phyloP scores from a whole-genome alignment of 768 basidiomycete genomes.

The Mycena haematopus region DNA sequence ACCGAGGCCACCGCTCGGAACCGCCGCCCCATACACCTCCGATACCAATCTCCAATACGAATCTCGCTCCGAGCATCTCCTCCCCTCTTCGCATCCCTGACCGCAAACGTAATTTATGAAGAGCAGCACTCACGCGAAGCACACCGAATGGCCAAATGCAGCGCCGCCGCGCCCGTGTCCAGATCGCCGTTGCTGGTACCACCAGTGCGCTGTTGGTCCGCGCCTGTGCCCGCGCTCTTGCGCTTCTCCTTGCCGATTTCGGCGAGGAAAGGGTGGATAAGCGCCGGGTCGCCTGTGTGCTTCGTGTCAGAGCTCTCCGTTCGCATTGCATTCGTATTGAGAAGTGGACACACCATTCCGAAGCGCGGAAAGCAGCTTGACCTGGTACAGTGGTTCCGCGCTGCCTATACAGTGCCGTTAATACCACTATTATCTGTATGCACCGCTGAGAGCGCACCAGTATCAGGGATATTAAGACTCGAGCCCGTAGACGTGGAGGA shows the following conservation, averaged over 20 bases:
- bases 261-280: slow-evolving; percentile 82
- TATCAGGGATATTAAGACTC: slow-evolving; percentile 14
- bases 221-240: slow-evolving; percentile 45
- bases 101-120: neutral
- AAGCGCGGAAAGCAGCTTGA: slow-evolving; percentile 68
- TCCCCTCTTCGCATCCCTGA: neutral
- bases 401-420: neutral
- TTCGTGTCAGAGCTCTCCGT: too few species aligned
- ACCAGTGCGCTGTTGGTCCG: neutral
- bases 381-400: slow-evolving; percentile 62
- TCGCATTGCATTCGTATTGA: too few species aligned
- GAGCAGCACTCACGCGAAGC: slow-evolving; percentile 62
- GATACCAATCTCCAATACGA: too few species aligned
- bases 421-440: neutral
- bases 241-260: slow-evolving; percentile 75
- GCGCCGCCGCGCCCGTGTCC: slow-evolving; percentile 74
- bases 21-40: too few species aligned
- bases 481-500: slow-evolving; percentile 8
- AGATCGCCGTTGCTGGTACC: slow-evolving; percentile 36
- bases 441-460: slow-evolving; percentile 7
- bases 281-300: slow-evolving; percentile 69
- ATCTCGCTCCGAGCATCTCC: neutral
- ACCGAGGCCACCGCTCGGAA: too few species aligned
- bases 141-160: slow-evolving; percentile 86
- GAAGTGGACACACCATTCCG: slow-evolving; percentile 59